These are phyloP conservation scores for Apiotrichum porosum DNA, from an alignment of 1,284 basidiomycete genomes.

Conservation along the genomic window DNA sequence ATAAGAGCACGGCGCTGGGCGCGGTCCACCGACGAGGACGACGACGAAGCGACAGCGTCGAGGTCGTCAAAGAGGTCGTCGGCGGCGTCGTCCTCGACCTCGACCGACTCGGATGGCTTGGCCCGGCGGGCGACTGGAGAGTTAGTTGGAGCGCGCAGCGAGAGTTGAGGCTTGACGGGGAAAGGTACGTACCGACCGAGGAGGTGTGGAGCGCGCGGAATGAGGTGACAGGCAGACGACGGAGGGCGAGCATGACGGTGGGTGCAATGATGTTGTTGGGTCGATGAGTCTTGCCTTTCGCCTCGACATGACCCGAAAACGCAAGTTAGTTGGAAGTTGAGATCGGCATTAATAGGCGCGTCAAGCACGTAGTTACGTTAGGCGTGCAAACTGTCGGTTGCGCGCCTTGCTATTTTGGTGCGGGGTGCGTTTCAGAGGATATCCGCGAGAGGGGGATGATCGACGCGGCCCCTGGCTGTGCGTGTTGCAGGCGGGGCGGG, in stretches of 20 bases:
- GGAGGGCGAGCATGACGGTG: slow-evolving; percentile 19
- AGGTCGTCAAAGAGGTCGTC: slow-evolving; percentile 12
- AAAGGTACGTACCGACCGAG: slow-evolving; percentile 1
- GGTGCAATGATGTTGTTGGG: background rate
- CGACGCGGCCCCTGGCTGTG: too few relatives aligned
- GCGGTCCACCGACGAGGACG: slow-evolving; percentile 2
- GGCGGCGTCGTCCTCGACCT: slow-evolving; percentile 6
- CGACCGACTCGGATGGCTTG: slow-evolving; percentile 4
- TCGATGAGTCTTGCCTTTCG: background rate
- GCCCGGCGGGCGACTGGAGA: slow-evolving; percentile 6
- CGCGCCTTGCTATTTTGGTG: too few relatives aligned
- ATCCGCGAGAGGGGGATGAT: too few relatives aligned
- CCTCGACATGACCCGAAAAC: background rate
- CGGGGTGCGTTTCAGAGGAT: too few relatives aligned
- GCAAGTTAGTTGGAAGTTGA: too few relatives aligned
- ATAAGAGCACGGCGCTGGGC: slow-evolving; percentile 4
- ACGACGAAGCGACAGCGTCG: slow-evolving; percentile 1
- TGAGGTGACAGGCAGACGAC: slow-evolving; percentile 2
- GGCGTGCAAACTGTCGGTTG: background rate
- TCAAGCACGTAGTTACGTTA: background rate
- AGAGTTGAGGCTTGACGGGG: background rate
- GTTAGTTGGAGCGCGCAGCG: background rate
- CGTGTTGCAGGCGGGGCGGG: too few relatives aligned
- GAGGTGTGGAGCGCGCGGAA: slow-evolving; percentile 10
- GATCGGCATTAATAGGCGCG: background rate